Conservation (phyloP, 1,284 basidiomycete genomes). For the Trametes polyzona region DNA sequence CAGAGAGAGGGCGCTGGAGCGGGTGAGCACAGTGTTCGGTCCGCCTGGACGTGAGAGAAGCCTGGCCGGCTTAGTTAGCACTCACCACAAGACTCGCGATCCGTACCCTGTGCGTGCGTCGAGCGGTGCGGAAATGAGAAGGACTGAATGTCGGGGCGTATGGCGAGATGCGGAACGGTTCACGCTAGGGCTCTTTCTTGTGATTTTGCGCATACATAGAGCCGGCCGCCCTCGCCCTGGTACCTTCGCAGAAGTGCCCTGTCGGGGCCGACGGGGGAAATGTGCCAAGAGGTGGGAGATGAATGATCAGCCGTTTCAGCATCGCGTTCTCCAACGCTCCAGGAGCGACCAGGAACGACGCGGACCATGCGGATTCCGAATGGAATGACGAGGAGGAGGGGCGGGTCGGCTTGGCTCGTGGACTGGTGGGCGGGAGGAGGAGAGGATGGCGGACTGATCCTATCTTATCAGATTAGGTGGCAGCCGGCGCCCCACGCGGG, state of each 20-base stretch:
- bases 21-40: constrained; percentile 21
- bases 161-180: neutral
- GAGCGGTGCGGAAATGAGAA: neutral
- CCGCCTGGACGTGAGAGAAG: constrained; percentile 23
- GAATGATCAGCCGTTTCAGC: neutral
- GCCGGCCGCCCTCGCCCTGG: neutral
- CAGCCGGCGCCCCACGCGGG: neutral
- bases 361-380: constrained; percentile 7
- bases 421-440: constrained; percentile 5
- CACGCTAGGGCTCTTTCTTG: neutral
- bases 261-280: constrained; percentile 12
- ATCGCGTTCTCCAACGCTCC: neutral
- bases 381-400: neutral
- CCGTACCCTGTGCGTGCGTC: neutral
- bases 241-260: constrained; percentile 4
- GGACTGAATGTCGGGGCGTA: neutral
- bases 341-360: constrained; percentile 5
- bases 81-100: neutral
- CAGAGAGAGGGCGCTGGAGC: constrained; percentile 8
- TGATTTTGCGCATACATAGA: constrained; percentile 4
- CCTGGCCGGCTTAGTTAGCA: constrained; percentile 3
- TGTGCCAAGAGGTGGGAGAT: neutral
- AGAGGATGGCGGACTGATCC: constrained; percentile 12
- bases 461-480: constrained; percentile 27
- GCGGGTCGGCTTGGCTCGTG: constrained; percentile 11